Base-by-base conservation (phyloP, 163 green algal genomes). In the Trebouxia gelatinosa region DNA sequence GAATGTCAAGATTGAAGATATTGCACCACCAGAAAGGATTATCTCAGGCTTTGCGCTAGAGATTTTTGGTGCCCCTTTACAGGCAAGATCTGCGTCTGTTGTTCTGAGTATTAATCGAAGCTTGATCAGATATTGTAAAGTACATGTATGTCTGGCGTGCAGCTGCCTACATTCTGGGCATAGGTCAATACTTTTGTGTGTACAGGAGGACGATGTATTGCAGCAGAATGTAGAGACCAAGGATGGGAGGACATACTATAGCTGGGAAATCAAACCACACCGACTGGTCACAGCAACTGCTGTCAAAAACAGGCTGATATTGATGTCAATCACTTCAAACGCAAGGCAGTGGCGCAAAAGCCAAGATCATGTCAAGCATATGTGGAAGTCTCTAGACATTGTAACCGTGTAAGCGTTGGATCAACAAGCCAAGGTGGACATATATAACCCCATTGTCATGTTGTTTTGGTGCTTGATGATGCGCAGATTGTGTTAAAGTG, bases 1-100 rank as follows among this genome's bases (percentile, higher is more conserved):
- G 23, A 67, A 85, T 39, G 85, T 96, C 6, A 67, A 40, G 1
- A 88, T 95, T 23, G 62, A 93, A 51, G 79, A 96, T 6, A 74
- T 98, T 39, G 92, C 88, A 9, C 35, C 75, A 1, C 93, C 93
- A 0, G 83, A 95, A 19, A 88, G 89, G 31, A 84, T 97, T 39
- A 96, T 98, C 51, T 59, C 29, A 28, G 75, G 81, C 28, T 98
- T 98, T 86, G 92, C 83, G 0, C 94, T 94, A 0, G 95, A 98
- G 85, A 84, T 98, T 37, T 95, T 91, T 83, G 92, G 92, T 43
- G 23, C 28, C 23, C 90, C 91, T 2, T 70, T 96, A 39, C 38
- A 88, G 54, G 75, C 81, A 66, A 32, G 32, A n/a, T n/a, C n/a
- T n/a, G n/a, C n/a, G n/a, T n/a, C n/a, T n/a, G n/a, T n/a, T n/a